Evolutionary conservation across 1,139 yeast species (phyloP).

Genomic region (Eremothecium gossypii): DNA sequence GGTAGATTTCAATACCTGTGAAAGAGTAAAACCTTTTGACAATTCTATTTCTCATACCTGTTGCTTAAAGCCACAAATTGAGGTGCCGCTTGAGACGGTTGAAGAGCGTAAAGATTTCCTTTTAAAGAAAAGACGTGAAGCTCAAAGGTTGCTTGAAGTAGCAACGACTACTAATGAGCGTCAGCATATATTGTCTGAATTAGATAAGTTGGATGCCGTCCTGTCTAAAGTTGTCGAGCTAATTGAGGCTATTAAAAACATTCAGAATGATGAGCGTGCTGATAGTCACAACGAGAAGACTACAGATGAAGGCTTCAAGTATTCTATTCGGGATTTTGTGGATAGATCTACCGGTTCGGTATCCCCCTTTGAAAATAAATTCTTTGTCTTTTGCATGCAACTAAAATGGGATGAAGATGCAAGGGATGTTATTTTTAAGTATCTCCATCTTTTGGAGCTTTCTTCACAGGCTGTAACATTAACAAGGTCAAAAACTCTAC

Average conservation of each 20-base stretch:
- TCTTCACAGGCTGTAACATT: conserved; percentile 30
- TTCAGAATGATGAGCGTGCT: not conserved
- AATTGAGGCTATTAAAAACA: not conserved
- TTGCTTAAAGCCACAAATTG: conserved; percentile 36
- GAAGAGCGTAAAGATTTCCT: conserved; percentile 21
- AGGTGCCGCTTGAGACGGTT: conserved; percentile 15
- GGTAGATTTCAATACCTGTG: conserved; percentile 29
- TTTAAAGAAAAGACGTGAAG: conserved; percentile 14
- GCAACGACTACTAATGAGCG: not conserved
- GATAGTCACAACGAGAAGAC: not conserved
- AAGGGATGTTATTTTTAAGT: conserved; percentile 53
- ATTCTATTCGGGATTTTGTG: conserved; percentile 18
- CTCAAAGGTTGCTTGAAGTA: not conserved
- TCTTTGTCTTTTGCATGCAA: conserved; percentile 66
- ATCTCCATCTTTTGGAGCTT: conserved; percentile 35
- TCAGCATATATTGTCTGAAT: not conserved
- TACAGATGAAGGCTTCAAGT: conserved; percentile 7
- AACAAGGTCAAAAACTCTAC: conserved; percentile 19
- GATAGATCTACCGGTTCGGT: conserved; percentile 16
- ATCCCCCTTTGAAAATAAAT: conserved; percentile 56
- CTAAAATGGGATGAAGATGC: conserved; percentile 70
- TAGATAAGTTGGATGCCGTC: conserved; percentile 6
- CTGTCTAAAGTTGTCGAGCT: conserved; percentile 1
- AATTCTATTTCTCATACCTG: conserved; percentile 57
- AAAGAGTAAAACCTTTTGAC: conserved; percentile 32